These are phyloP conservation scores for Cicer bijugum DNA, from an alignment of 306 rosid species.

Conservation along the genomic window DNA sequence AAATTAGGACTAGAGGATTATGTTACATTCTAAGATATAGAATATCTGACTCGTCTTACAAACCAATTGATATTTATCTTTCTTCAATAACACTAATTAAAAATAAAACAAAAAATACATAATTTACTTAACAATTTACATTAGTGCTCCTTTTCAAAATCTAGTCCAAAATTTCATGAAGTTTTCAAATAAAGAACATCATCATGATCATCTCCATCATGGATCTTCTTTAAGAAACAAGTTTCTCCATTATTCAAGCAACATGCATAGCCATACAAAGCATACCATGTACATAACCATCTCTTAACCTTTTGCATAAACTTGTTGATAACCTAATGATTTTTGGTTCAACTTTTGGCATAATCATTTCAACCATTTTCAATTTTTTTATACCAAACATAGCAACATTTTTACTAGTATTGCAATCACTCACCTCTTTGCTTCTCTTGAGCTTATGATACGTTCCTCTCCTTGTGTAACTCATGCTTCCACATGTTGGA, in stretches of 20 bases:
- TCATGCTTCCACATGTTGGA: slow-evolving; percentile 46
- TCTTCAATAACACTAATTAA: no score
- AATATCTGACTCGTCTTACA: no score
- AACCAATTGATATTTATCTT: no score
- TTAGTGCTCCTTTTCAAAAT: background rate
- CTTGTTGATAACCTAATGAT: slow-evolving; percentile 28
- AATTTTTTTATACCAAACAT: slow-evolving; percentile 13
- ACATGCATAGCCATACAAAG: slow-evolving; percentile 58
- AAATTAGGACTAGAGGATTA: no score
- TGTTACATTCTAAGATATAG: no score
- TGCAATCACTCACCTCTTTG: slow-evolving; percentile 39
- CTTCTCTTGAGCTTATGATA: slow-evolving; percentile 52
- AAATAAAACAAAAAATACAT: background rate
- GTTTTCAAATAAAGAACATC: slow-evolving; percentile 37
- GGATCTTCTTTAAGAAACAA: slow-evolving; percentile 44
- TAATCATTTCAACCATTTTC: slow-evolving; percentile 25
- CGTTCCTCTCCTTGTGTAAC: slow-evolving; percentile 43
- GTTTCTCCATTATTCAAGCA: slow-evolving; percentile 50
- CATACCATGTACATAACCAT: slow-evolving; percentile 64
- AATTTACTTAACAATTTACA: slow-evolving; percentile 5
- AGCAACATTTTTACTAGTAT: slow-evolving; percentile 8
- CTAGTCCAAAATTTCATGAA: slow-evolving; percentile 9
- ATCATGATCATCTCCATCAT: slow-evolving; percentile 38
- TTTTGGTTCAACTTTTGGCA: slow-evolving; percentile 47
- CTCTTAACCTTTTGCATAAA: slow-evolving; percentile 53